These are phyloP conservation scores for Penicillium sp. DNA, from an alignment of 2,329 filamentous ascomycete genomes.

Conservation along the genomic window DNA sequence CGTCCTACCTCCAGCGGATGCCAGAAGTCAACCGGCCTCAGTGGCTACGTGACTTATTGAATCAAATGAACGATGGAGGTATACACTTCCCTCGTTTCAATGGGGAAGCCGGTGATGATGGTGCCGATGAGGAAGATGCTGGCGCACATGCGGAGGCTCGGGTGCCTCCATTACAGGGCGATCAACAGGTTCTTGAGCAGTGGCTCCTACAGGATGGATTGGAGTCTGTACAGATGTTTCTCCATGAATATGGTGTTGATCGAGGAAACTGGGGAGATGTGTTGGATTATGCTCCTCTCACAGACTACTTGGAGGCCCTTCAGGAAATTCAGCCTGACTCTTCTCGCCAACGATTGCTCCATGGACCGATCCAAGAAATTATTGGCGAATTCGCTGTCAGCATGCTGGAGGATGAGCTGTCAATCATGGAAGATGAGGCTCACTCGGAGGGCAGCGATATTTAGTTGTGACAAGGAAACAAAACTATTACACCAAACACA, in stretches of 20 bases:
- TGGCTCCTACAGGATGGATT: constrained; percentile 41
- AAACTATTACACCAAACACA: too few species aligned
- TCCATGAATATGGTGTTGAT: constrained; percentile 45
- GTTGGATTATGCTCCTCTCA: constrained; percentile 38
- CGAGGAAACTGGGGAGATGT: constrained; percentile 47
- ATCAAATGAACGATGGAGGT: constrained; percentile 39
- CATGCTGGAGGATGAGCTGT: constrained; percentile 43
- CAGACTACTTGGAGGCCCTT: constrained; percentile 41
- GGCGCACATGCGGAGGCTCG: constrained; percentile 11
- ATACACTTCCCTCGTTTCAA: constrained; percentile 31
- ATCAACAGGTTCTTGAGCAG: constrained; percentile 35
- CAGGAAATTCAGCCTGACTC: constrained; percentile 29
- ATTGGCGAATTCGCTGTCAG: constrained; percentile 41
- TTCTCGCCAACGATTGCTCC: constrained; percentile 32
- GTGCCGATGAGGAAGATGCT: neutral
- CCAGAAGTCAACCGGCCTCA: constrained; percentile 38
- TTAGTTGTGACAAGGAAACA: neutral
- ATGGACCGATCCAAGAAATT: constrained; percentile 35
- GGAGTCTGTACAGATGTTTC: constrained; percentile 39
- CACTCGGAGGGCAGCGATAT: neutral
- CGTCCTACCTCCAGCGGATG: constrained; percentile 35
- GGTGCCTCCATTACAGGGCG: constrained; percentile 28
- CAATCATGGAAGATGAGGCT: constrained; percentile 35
- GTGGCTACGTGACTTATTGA: constrained; percentile 42
- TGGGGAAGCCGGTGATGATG: constrained; percentile 14